phyloP scores from a whole-genome alignment of 345 rosid genomes.

The Heritiera littoralis region DNA sequence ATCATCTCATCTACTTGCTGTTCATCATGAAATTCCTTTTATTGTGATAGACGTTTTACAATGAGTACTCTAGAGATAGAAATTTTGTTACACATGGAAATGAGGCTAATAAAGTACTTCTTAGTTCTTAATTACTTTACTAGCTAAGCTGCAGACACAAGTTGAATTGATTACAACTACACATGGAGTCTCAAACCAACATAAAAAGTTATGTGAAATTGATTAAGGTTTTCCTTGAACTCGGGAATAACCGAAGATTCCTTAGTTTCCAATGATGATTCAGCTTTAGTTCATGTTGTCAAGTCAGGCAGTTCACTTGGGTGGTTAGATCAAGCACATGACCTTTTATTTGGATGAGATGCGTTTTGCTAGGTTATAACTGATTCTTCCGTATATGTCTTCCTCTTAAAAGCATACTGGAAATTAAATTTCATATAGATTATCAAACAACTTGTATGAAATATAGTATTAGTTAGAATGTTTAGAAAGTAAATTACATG shows the following conservation, averaged over 20 bases:
- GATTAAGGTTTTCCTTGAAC: conserved; percentile 42
- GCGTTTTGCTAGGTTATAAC: conserved; percentile 69
- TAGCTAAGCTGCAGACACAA: conserved; percentile 54
- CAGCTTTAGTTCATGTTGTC: conserved; percentile 60
- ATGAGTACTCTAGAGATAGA: conserved; percentile 55
- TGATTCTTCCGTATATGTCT: conserved; percentile 64
- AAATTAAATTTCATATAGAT: conserved; percentile 8
- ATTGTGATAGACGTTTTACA: conserved; percentile 16
- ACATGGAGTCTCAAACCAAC: conserved; percentile 80
- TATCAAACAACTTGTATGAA: too few species aligned
- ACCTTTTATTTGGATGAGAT: conserved; percentile 79
- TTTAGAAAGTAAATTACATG: too few species aligned
- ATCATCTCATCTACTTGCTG: too few species aligned
- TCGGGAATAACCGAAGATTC: conserved; percentile 39
- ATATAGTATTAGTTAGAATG: too few species aligned
- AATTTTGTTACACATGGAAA: conserved; percentile 56
- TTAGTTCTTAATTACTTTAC: conserved; percentile 24
- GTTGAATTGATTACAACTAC: conserved; percentile 66
- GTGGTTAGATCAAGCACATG: conserved; percentile 92
- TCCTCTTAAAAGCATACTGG: conserved; percentile 77
- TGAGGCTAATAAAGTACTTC: conserved; percentile 64
- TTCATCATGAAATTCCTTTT: too few species aligned
- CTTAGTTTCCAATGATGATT: conserved; percentile 68
- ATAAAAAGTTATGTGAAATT: conserved; percentile 61
- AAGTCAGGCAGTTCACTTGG: conserved; percentile 78